These are phyloP conservation scores for Aspergillus sp. DNA, from an alignment of 2,329 filamentous ascomycete species.

Conservation along the genomic window DNA sequence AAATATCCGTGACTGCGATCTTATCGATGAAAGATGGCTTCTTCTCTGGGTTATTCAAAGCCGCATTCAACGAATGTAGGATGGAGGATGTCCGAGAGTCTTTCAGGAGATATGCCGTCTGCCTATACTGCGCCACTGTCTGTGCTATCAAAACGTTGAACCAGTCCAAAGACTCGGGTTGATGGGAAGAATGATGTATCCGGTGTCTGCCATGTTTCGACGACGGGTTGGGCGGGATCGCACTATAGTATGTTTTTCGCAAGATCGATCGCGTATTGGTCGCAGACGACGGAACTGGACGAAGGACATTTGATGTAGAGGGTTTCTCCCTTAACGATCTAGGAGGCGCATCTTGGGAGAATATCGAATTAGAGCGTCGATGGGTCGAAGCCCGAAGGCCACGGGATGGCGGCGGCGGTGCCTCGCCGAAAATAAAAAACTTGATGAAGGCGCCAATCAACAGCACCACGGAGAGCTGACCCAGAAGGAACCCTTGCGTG, in stretches of 20 bases:
- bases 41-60: constrained; percentile 81
- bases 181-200: constrained; percentile 68
- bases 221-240: constrained; percentile 41
- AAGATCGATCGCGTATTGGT: constrained; percentile 81
- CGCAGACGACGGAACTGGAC: constrained; percentile 72
- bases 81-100: constrained; percentile 58
- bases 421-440: constrained; percentile 98
- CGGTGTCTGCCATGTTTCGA: constrained; percentile 44
- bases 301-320: constrained; percentile 67
- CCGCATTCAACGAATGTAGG: constrained; percentile 76
- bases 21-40: constrained; percentile 91
- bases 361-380: constrained; percentile 68
- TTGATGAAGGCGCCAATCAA: constrained; percentile 95
- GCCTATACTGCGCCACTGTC: constrained; percentile 91
- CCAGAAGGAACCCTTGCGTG: constrained; percentile 88
- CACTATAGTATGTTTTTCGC: constrained; percentile 94
- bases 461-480: constrained; percentile 88
- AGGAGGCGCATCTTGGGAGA: constrained; percentile 43
- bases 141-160: constrained; percentile 97
- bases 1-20: constrained; percentile 91
- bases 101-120: constrained; percentile 87
- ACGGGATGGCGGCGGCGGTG: constrained; percentile 77
- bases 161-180: constrained; percentile 96
- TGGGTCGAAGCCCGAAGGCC: constrained; percentile 78
- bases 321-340: constrained; percentile 48